A percentile compares a stretch with the other conserved stretches of the same genome.
These are phyloP conservation scores for Agaricus sinodeliciosus DNA, from an alignment of 768 basidiomycete genomes.

Conservation along the genomic window DNA sequence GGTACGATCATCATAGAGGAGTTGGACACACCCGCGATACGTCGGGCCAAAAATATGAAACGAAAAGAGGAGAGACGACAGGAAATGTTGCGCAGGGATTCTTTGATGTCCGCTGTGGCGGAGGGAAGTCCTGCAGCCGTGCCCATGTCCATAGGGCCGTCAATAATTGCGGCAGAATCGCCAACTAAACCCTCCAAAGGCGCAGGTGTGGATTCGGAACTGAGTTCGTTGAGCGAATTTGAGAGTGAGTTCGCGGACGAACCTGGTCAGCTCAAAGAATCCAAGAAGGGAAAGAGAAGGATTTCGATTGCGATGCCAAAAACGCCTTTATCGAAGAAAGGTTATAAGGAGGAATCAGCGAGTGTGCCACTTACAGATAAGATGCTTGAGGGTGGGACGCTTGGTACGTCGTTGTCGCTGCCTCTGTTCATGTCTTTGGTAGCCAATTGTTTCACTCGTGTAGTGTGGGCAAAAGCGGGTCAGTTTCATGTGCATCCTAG, in stretches of 20 bases:
- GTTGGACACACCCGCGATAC: conserved; percentile 64
- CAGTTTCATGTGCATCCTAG: conserved; percentile 16
- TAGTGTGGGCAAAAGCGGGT: conserved; percentile 86
- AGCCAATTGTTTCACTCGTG: conserved; percentile 3
- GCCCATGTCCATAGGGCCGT: not conserved
- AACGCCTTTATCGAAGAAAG: conserved; percentile 11
- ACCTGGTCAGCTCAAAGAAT: not conserved
- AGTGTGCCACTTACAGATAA: conserved; percentile 11
- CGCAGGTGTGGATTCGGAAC: conserved; percentile 28
- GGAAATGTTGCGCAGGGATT: conserved; percentile 1
- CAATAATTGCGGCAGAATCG: not conserved
- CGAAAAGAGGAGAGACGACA: conserved; percentile 13
- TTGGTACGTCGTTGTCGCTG: conserved; percentile 40
- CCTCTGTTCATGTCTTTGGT: conserved; percentile 1
- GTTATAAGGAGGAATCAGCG: conserved; percentile 1
- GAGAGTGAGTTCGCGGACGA: conserved; percentile 18
- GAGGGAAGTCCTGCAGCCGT: not conserved
- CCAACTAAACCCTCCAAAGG: not conserved
- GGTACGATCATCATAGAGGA: conserved; percentile 63
- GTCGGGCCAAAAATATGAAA: conserved; percentile 45
- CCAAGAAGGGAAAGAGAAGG: conserved; percentile 9
- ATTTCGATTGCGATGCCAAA: not conserved
- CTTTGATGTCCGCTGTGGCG: not conserved
- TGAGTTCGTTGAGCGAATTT: conserved; percentile 41
- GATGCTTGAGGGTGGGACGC: conserved; percentile 40